phyloP scores from a whole-genome alignment of 1,284 basidiomycete genomes.

The Ceratobasidium sp. region DNA sequence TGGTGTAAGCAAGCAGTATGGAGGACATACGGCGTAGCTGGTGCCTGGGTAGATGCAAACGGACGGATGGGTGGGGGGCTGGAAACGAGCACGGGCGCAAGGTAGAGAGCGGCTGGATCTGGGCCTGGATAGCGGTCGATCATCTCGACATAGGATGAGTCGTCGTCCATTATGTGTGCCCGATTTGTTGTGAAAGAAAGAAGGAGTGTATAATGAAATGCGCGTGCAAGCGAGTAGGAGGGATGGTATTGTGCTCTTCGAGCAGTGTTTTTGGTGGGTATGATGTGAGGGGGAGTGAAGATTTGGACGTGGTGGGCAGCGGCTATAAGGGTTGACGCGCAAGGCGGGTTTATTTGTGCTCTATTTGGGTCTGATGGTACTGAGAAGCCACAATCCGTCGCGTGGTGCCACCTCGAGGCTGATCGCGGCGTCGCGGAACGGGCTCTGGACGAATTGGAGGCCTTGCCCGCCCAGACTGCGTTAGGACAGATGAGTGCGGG shows the following conservation, averaged over 20 bases:
- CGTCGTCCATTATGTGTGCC: slow-evolving; percentile 44
- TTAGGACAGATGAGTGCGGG: slow-evolving; percentile 3
- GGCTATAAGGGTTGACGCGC: slow-evolving; percentile 35
- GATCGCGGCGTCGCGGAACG: slow-evolving; percentile 3
- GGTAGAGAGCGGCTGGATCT: slow-evolving; percentile 44
- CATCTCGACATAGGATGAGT: slow-evolving; percentile 44
- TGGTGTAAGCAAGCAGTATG: slow-evolving; percentile 43
- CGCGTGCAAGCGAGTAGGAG: slow-evolving; percentile 2
- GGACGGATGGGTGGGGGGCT: slow-evolving; percentile 28
- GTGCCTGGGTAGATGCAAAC: slow-evolving; percentile 42
- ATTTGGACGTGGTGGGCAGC: slow-evolving; percentile 32
- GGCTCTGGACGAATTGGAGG: not conserved
- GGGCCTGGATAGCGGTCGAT: slow-evolving; percentile 45
- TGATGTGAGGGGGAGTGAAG: slow-evolving; percentile 35
- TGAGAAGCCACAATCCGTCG: not conserved
- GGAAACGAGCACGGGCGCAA: slow-evolving; percentile 19
- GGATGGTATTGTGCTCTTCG: slow-evolving; percentile 30
- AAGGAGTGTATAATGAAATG: slow-evolving; percentile 23
- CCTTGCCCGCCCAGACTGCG: not conserved
- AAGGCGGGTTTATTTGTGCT: slow-evolving; percentile 12
- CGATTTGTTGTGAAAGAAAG: slow-evolving; percentile 32
- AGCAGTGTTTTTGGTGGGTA: slow-evolving; percentile 14
- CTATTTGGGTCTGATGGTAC: slow-evolving; percentile 29
- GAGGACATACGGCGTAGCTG: slow-evolving; percentile 39
- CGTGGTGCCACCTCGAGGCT: slow-evolving; percentile 11